Conservation (phyloP, 345 rosid species). For the Hirschfeldia incana region DNA sequence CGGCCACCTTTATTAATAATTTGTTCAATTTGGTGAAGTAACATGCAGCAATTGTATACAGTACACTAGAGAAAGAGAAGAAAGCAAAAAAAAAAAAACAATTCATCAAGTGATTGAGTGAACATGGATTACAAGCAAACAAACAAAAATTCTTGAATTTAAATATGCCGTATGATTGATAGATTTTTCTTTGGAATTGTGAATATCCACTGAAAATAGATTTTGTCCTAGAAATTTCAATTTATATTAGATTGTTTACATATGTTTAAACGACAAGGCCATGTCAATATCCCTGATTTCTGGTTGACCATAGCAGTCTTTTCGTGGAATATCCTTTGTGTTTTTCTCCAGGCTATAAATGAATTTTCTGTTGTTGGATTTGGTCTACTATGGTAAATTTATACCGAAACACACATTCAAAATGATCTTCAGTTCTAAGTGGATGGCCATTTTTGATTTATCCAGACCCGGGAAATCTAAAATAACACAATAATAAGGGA, state of each 20-base stretch:
- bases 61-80: too few relatives aligned
- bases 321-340: background rate
- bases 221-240: background rate
- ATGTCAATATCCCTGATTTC: too few relatives aligned
- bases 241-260: too few relatives aligned
- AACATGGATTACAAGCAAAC: background rate
- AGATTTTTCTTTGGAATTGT: background rate
- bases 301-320: background rate
- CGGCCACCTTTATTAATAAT: background rate
- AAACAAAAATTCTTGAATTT: background rate
- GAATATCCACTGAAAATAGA: background rate
- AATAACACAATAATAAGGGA: background rate
- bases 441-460: background rate
- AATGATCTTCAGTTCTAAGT: background rate
- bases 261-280: too few relatives aligned
- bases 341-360: background rate
- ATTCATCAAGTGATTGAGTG: background rate
- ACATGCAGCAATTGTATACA: too few relatives aligned
- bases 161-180: background rate
- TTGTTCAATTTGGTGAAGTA: too few relatives aligned
- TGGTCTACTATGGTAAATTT: background rate
- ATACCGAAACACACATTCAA: background rate
- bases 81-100: too few relatives aligned
- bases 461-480: background rate
- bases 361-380: background rate